Evolutionary conservation across 2,329 filamentous ascomycete genomes (phyloP).

Genomic region (Cercospora berteroae): DNA sequence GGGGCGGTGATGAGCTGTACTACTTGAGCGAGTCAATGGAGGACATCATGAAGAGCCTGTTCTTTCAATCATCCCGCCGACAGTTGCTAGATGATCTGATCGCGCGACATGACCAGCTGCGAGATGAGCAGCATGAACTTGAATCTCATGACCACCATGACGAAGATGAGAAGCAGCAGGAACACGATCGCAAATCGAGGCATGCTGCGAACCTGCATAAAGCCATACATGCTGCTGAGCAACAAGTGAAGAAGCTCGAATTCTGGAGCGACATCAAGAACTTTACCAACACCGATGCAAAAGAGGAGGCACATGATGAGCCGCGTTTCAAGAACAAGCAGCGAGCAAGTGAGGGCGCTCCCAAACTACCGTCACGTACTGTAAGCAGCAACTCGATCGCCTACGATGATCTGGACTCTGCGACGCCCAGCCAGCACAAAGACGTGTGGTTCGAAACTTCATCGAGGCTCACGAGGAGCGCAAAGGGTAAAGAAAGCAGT

Average conservation of each 20-base stretch:
- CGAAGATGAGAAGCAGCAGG: constrained; percentile 48
- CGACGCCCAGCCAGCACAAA: constrained; percentile 18
- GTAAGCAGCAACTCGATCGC: constrained; percentile 8
- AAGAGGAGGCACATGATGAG: constrained; percentile 16
- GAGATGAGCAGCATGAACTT: constrained; percentile 51
- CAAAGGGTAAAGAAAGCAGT: constrained; percentile 19
- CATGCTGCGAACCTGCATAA: constrained; percentile 68
- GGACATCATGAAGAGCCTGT: constrained; percentile 78
- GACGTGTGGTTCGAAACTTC: constrained; percentile 22
- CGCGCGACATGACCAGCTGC: constrained; percentile 57
- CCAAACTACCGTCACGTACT: constrained; percentile 2
- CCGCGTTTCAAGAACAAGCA: constrained; percentile 30
- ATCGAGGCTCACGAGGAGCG: constrained; percentile 18
- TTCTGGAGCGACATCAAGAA: constrained; percentile 75
- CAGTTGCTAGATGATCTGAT: constrained; percentile 70
- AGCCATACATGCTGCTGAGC: constrained; percentile 72
- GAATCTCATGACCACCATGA: constrained; percentile 37
- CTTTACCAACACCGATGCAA: constrained; percentile 30
- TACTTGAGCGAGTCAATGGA: constrained; percentile 75
- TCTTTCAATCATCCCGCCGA: constrained; percentile 84
- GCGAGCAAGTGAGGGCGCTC: constrained; percentile 16
- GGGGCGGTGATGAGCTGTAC: constrained; percentile 71
- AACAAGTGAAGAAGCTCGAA: constrained; percentile 75
- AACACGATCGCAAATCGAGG: constrained; percentile 38
- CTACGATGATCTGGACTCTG: constrained; percentile 10